Percentiles rank a stretch among this genome's conserved stretches.
These are phyloP conservation scores for Lathyrus oleraceus DNA, from an alignment of 306 rosid species.

Conservation along the genomic window DNA sequence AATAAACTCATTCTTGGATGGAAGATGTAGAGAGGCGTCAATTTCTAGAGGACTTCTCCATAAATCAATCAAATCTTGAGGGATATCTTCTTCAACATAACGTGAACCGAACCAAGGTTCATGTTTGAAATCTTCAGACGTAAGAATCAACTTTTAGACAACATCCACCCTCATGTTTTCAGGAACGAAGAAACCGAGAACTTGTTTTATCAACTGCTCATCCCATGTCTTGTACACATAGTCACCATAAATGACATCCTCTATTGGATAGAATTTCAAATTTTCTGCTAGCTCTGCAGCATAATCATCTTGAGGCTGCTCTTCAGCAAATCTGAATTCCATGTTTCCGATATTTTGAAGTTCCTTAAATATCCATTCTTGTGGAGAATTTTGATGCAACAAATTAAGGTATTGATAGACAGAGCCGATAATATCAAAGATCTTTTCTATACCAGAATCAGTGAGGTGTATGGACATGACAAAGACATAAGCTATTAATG, in stretches of 20 bases:
- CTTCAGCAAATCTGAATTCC: conserved; percentile 94
- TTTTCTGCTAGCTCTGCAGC: conserved; percentile 95
- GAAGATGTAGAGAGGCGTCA: conserved; percentile 78
- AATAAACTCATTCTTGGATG: conserved; percentile 86
- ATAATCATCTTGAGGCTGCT: conserved; percentile 95
- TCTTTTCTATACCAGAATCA: conserved; percentile 94
- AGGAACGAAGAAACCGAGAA: no score
- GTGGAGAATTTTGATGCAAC: conserved; percentile 69
- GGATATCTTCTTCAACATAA: conserved; percentile 71
- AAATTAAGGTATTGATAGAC: conserved; percentile 84
- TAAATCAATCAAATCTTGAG: conserved; percentile 62
- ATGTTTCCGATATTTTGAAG: conserved; percentile 90
- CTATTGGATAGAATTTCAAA: conserved; percentile 65
- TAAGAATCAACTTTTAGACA: conserved; percentile 62
- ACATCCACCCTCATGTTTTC: conserved; percentile 94
- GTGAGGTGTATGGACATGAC: conserved; percentile 82
- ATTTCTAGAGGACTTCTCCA: conserved; percentile 83
- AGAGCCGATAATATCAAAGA: conserved; percentile 76
- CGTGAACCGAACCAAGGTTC: conserved; percentile 97
- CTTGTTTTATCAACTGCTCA: no score
- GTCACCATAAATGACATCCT: conserved; percentile 86
- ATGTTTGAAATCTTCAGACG: conserved; percentile 53
- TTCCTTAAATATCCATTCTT: conserved; percentile 96
- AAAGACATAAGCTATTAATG: conserved; percentile 75
- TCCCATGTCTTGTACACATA: no score